Conservation (phyloP, 208 protist species). For the Angomonas ambiguus region DNA sequence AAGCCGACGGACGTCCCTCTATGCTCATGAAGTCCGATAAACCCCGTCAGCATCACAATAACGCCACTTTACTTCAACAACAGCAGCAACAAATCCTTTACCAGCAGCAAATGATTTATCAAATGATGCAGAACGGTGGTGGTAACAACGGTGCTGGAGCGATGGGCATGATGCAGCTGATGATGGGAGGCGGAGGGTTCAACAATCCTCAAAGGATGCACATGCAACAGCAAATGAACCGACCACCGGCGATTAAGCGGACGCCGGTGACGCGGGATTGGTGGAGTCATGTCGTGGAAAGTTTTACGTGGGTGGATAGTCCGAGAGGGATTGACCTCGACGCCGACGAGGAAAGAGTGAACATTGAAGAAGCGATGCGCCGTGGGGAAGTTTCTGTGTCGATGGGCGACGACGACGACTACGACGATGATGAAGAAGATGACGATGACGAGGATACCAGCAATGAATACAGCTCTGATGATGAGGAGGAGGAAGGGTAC, state of each 20-base stretch:
- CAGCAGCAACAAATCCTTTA: too few species aligned
- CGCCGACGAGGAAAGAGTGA: not conserved
- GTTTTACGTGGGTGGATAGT: not conserved
- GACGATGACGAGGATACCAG: not conserved
- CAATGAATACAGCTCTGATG: not conserved
- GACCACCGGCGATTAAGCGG: not conserved
- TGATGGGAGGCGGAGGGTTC: too few species aligned
- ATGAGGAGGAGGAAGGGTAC: not conserved
- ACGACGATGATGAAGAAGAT: not conserved
- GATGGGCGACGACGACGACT: not conserved
- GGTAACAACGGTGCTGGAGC: too few species aligned
- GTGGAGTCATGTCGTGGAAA: not conserved
- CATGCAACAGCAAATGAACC: conserved; percentile 2
- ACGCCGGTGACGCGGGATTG: not conserved
- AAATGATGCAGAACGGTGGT: too few species aligned
- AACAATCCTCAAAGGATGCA: not conserved
- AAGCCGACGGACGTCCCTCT: too few species aligned
- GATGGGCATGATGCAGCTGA: too few species aligned
- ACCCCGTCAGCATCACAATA: too few species aligned
- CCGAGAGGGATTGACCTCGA: conserved; percentile 2
- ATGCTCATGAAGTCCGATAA: too few species aligned
- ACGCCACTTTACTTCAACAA: too few species aligned
- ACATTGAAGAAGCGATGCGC: not conserved
- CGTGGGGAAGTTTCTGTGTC: too few species aligned
- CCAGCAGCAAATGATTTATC: too few species aligned